phyloP scores from a whole-genome alignment of 257 asterid species.

The Capsicum pubescens region DNA sequence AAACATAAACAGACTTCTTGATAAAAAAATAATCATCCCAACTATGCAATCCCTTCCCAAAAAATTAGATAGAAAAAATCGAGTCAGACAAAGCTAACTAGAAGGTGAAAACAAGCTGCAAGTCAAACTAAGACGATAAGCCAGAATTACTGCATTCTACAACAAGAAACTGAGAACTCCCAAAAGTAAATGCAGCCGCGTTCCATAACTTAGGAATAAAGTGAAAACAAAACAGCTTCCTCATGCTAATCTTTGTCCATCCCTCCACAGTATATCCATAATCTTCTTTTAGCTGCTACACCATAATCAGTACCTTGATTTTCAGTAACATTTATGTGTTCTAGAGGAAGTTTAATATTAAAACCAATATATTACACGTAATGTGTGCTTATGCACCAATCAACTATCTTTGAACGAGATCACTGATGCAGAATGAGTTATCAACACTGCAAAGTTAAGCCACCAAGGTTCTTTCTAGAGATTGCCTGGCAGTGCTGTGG shows the following conservation, averaged over 20 bases:
- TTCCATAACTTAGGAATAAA: background rate
- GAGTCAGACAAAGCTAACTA: slow-evolving; percentile 11
- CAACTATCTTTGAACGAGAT: slow-evolving; percentile 8
- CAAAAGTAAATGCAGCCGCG: background rate
- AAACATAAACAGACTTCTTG: slow-evolving; percentile 22
- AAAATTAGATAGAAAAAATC: background rate
- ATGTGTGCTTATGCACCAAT: slow-evolving; percentile 19
- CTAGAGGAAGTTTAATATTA: slow-evolving; percentile 6
- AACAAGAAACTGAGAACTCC: background rate
- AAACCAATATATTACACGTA: background rate
- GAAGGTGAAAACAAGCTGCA: slow-evolving; percentile 6
- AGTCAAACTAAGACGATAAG: slow-evolving; percentile 6
- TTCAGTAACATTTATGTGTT: background rate
- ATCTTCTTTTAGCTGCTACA: slow-evolving; percentile 11
- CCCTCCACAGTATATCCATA: background rate
- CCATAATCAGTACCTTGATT: background rate
- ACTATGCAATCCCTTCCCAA: background rate
- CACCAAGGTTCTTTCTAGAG: background rate
- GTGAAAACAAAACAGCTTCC: background rate
- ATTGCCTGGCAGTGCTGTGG: slow-evolving; percentile 3
- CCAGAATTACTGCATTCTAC: background rate
- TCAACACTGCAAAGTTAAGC: slow-evolving; percentile 13
- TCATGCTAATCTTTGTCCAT: slow-evolving; percentile 3
- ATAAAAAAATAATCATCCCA: background rate
- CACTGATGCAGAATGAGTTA: background rate